Evolutionary conservation across 2,329 filamentous ascomycete species (phyloP).

Genomic region (Beauveria rudraprayagi): DNA sequence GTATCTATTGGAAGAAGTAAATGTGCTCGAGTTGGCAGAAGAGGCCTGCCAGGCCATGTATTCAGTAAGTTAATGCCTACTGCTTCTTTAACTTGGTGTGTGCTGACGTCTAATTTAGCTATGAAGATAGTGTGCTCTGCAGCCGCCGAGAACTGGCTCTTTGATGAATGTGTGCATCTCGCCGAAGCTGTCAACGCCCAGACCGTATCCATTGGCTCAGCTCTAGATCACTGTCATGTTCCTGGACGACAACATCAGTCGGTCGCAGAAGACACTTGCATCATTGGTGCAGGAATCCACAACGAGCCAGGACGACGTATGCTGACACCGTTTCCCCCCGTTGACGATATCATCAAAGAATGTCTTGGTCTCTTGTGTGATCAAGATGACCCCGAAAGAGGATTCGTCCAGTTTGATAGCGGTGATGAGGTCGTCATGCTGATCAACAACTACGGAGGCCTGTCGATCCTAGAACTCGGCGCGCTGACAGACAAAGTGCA

Average conservation of each 20-base stretch:
- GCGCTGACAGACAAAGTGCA: conserved; percentile 46
- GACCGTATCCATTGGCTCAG: conserved; percentile 49
- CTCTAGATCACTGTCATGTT: conserved; percentile 53
- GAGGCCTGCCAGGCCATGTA: conserved; percentile 55
- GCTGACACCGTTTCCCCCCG: conserved; percentile 42
- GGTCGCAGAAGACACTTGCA: conserved; percentile 40
- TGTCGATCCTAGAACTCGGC: conserved; percentile 48
- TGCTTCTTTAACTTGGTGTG: conserved; percentile 21
- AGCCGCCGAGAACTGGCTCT: conserved; percentile 35
- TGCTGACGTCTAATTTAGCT: conserved; percentile 29
- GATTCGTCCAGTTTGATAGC: conserved; percentile 38
- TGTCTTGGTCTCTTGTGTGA: conserved; percentile 55
- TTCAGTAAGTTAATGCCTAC: conserved; percentile 36
- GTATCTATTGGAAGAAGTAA: conserved; percentile 28
- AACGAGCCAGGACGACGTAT: conserved; percentile 56
- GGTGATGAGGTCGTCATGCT: conserved; percentile 44
- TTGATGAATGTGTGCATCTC: conserved; percentile 42
- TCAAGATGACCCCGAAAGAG: conserved; percentile 40
- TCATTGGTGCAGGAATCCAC: conserved; percentile 59
- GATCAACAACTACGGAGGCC: conserved; percentile 53
- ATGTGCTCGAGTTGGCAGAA: conserved; percentile 51
- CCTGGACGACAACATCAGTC: conserved; percentile 42
- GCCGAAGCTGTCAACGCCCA: conserved; percentile 41
- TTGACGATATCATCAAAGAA: conserved; percentile 42
- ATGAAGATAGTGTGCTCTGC: conserved; percentile 49